phyloP scores from a whole-genome alignment of 768 basidiomycete genomes.

The Trametes meyenii region DNA sequence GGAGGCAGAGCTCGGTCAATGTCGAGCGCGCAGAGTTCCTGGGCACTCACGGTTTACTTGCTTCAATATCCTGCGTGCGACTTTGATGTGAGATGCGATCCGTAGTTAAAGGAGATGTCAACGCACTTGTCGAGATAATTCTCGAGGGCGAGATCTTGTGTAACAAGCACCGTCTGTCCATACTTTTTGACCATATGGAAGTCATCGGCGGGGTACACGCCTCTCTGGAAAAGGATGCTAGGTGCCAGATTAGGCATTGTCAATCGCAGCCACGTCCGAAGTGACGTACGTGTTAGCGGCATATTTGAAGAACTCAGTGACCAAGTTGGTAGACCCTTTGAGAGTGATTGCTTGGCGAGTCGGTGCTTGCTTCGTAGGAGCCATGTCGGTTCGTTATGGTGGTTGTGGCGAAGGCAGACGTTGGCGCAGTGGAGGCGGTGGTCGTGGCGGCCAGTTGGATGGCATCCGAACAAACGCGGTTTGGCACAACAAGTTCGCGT shows the following conservation, averaged over 20 bases:
- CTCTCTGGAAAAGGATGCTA: conserved; percentile 95
- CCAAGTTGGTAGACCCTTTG: conserved; percentile 91
- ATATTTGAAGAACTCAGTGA: conserved; percentile 99
- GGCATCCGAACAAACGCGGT: conserved; percentile 20
- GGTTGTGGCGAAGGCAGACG: neutral
- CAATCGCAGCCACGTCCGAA: conserved; percentile 10
- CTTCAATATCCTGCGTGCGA: conserved; percentile 67
- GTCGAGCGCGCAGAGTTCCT: neutral
- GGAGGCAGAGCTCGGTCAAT: conserved; percentile 7
- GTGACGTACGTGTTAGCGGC: conserved; percentile 88
- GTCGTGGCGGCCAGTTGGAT: neutral
- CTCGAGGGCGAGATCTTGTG: conserved; percentile 90
- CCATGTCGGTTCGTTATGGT: conserved; percentile 34
- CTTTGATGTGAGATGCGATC: neutral
- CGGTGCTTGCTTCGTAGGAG: conserved; percentile 47
- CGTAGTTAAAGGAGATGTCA: conserved; percentile 4
- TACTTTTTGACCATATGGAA: conserved; percentile 99
- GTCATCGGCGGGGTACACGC: conserved; percentile 97
- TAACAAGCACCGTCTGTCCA: conserved; percentile 92
- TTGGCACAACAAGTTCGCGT: conserved; percentile 13
- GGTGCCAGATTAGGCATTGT: neutral
- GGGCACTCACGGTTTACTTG: conserved; percentile 84
- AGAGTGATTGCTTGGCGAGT: conserved; percentile 84
- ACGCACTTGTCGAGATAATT: conserved; percentile 85
- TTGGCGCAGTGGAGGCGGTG: neutral